A percentile compares a stretch with the other conserved stretches of the same genome.
phyloP scores from a whole-genome alignment of 148 eudicot species.

The Chenopodium formosanum region DNA sequence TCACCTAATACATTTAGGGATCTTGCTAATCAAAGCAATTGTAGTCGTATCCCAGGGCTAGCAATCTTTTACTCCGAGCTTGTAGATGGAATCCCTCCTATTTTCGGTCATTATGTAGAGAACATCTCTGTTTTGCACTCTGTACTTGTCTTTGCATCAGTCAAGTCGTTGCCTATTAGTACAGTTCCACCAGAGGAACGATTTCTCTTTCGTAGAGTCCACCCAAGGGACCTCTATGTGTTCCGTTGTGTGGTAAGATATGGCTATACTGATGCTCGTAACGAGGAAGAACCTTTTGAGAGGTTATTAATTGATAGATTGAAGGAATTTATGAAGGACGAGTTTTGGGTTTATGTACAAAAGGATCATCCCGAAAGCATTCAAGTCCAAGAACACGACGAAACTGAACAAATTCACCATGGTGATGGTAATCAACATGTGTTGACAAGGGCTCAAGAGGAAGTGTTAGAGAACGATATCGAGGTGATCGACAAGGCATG shows the following conservation, averaged over 20 bases:
- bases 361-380: constrained; percentile 40
- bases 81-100: not conserved
- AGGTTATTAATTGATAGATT: not conserved
- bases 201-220: not conserved
- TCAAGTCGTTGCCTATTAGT: not conserved
- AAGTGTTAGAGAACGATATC: not conserved
- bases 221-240: not conserved
- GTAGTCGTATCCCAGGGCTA: not conserved
- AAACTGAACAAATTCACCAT: constrained; percentile 57
- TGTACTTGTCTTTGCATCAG: not conserved
- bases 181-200: not conserved
- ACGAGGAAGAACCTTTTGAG: not conserved
- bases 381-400: not conserved
- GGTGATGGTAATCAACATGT: not conserved
- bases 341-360: constrained; percentile 25
- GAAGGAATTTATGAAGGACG: constrained; percentile 28
- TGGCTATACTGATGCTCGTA: not conserved
- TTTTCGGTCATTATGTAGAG: not conserved
- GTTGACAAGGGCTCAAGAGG: not conserved
- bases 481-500: not conserved
- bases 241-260: not conserved
- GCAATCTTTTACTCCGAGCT: not conserved
- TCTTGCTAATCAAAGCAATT: not conserved
- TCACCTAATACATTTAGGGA: not conserved
- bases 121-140: not conserved